Base-by-base conservation (phyloP, 441 rosid species). In the Geranium incanum region DNA sequence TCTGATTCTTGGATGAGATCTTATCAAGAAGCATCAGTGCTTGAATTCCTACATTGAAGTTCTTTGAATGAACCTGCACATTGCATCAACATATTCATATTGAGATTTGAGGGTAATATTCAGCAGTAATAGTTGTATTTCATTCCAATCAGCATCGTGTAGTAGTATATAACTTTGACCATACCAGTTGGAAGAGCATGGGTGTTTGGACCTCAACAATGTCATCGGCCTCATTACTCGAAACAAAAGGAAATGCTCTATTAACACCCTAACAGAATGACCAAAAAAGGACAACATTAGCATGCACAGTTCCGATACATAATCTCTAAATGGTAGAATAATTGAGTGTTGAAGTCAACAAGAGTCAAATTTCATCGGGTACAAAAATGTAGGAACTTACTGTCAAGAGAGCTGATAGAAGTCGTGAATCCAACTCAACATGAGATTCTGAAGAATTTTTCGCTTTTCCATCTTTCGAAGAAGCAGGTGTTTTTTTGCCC, bases 181-280 rank as follows among this genome's bases (percentile, higher is more conserved):
- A 77, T 85, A 92, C 98, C 92, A 92, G 71, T 76, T 84, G 86
- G 86, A 95, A 95, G 76, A 95, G 98, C 86, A 87, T 82, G 12
- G 97, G 98, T 68, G 95, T 92, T 80, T 95, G 92, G 52, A 76
- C 77, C 77, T 90, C 98, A 83, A 91, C 82, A 77, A 95, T 80
- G 77, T 86, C 97, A 81, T 91, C 98, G 12, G 89, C 96, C 80
- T 91, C 98, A 69, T 78, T 76, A 74, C 87, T 84, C 72, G 92
- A 89, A 83, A 95, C 99, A 76, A 81, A 95, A 64, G 99, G 99
- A 86, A 95, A 95, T 75, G 97, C 98, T 80, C 99, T 85, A 81
- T 95, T 95, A 73, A 95, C 85, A 71, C 99, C 99, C 99, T 95
- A 88, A 45, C 18, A 69, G 78, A 65, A 71, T 79, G 59, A 70